phyloP scores from a whole-genome alignment of 2,329 filamentous ascomycete species.

The Didymosphaeria variabile region DNA sequence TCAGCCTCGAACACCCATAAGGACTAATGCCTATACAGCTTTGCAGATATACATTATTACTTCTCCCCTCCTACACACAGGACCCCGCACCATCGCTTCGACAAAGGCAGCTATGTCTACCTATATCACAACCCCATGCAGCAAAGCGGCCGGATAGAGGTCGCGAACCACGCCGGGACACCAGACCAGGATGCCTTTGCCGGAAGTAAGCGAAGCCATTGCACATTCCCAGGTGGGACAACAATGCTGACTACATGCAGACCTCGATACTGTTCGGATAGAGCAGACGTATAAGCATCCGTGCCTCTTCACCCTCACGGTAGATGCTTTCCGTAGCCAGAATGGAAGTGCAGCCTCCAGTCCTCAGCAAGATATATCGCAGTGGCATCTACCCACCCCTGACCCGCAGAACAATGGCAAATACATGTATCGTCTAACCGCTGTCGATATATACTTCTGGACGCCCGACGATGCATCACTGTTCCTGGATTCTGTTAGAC shows the following conservation, averaged over 20 bases:
- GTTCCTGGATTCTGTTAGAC: conserved; percentile 73
- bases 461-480: conserved; percentile 74
- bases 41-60: conserved; percentile 81
- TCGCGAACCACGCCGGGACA: conserved; percentile 78
- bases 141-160: conserved; percentile 74
- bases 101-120: conserved; percentile 82
- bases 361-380: conserved; percentile 57
- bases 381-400: conserved; percentile 80
- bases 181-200: conserved; percentile 82
- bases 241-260: conserved; percentile 53
- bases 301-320: conserved; percentile 72
- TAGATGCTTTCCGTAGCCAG: conserved; percentile 57
- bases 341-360: conserved; percentile 48
- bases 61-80: conserved; percentile 72
- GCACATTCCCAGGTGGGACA: neutral
- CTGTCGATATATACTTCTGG: conserved; percentile 82
- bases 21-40: conserved; percentile 59
- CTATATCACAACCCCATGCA: conserved; percentile 77
- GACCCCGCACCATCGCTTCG: conserved; percentile 81
- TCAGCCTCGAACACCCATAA: neutral
- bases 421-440: conserved; percentile 81
- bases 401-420: conserved; percentile 78
- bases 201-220: conserved; percentile 67
- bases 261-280: conserved; percentile 71
- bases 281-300: conserved; percentile 79